Evolutionary conservation across 148 eudicot species (phyloP), one percentile per base, ranked within the genome.

Genomic region (Vaccinium vitisidaea): DNA sequence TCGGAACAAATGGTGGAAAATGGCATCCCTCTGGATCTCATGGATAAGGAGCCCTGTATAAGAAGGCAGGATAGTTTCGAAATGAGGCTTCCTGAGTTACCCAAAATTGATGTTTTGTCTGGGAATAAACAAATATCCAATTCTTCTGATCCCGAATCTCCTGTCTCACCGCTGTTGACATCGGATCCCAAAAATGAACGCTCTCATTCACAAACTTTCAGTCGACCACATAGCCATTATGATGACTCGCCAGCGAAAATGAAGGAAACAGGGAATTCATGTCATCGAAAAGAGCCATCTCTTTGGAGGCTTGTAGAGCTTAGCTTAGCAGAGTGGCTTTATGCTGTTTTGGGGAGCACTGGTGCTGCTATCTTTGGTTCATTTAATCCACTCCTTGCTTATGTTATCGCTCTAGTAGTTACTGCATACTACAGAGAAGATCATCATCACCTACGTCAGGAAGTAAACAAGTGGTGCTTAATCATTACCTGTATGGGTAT

Each of bases 321-420:
- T 90, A 97, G 99, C 90, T 87, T 97, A 80, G 96, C 98, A 10
- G 99, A 97, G 82, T 97, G 99, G 99, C 98, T 97, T 63, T 97
- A 97, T 91, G 99, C 99, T 82, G 98, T 95, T 85, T 86, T 97
- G 49, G 99, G 99, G 75, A 93, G 99, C 90, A 92, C 84, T 83
- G 99, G 99, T 86, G 99, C 99, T 83, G 99, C 99, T 27, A 94
- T 97, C 56, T 97, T 97, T 90, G 99, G 99, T 70, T 95, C 99
- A 61, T 97, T 97, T 65, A 97, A 95, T 88, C 99, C 99, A 76
- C 92, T 97, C 81, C 99, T 97, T 88, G 99, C 99, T 39, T 97
- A 97, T 86, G 97, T 97, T 83, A 94, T 97, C 84, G 91, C 98
- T 27, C 90, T 97, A 53, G 86, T 97, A 84, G 95, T 95, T 83